A percentile compares a stretch with the other conserved stretches of the same genome.
phyloP scores from a whole-genome alignment of 805 yeast genomes.

The Ogataea nakhonphanomensis region DNA sequence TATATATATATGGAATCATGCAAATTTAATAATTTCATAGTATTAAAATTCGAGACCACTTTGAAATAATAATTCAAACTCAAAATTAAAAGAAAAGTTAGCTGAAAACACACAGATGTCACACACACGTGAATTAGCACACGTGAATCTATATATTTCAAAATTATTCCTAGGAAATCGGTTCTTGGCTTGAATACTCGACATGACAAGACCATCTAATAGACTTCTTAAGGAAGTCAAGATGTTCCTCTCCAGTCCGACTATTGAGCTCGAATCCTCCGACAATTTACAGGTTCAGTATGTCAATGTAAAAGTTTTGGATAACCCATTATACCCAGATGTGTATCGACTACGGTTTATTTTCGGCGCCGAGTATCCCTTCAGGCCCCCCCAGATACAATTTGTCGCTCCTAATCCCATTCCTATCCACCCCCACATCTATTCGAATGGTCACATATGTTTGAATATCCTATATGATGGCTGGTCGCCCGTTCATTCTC shows the following conservation, averaged over 20 bases:
- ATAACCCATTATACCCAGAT: slow-evolving; percentile 36
- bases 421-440: slow-evolving; percentile 73
- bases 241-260: slow-evolving; percentile 13
- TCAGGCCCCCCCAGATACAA: slow-evolving; percentile 54
- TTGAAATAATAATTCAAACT: too few species aligned
- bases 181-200: neutral
- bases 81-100: too few species aligned
- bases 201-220: slow-evolving; percentile 9
- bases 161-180: too few species aligned
- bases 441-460: slow-evolving; percentile 78
- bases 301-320: slow-evolving; percentile 37
- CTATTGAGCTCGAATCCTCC: slow-evolving; percentile 14
- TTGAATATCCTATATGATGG: slow-evolving; percentile 60
- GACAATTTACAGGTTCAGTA: slow-evolving; percentile 24
- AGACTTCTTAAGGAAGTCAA: slow-evolving; percentile 21
- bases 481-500: slow-evolving; percentile 63
- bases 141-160: too few species aligned
- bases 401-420: slow-evolving; percentile 42
- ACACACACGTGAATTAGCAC: too few species aligned
- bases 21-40: too few species aligned
- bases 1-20: too few species aligned
- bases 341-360: slow-evolving; percentile 43
- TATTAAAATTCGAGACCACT: too few species aligned
- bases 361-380: slow-evolving; percentile 50
- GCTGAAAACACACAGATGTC: too few species aligned